Base-by-base conservation (phyloP, 1,139 yeast species). In the Geotrichum klebahnii region DNA sequence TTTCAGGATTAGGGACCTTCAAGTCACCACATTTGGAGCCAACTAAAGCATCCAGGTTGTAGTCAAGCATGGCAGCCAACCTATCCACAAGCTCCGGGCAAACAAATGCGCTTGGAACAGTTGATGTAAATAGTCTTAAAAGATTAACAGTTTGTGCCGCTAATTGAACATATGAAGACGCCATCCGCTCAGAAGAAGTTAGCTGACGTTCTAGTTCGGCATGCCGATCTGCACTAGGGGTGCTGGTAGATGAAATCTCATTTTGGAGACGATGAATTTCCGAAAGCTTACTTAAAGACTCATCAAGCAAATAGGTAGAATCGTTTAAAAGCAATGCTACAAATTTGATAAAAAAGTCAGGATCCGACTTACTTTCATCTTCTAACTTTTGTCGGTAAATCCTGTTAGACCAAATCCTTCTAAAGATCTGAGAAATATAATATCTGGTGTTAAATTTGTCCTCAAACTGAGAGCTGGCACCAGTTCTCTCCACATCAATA, bases 321-420 rank as follows among this genome's bases (percentile, higher is more conserved):
- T 92, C 99, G 67, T 92, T 94, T 64, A 92, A 74, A 85, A 92
- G 83, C 66, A 97, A 77, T 0, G 98, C 98, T 56, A 92, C 87
- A 64, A 92, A 89, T 61, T 95, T 75, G 46, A 92, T 83, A 64
- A 94, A 92, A 61, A 92, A 92, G 51, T 76, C 68, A 32, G 71
- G 71, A 12, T 49, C 53, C 8, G 42, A 22, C 28, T 44, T 42
- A 9, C 95, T 80, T 64, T 87, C 92, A 52, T 74, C 69, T 37
- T 77, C 77, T 59, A 92, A 76, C 66, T 86, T 94, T 8, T 70
- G 67, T 54, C 85, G 78, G 68, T 86, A 90, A 28, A 72, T 65
- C 23, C 81, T 81, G 59, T 79, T 79, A 55, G 82, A 78, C 95
- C 97, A 92, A 48, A 92, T 72, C 58, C 82, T 82, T 65, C 87